phyloP scores from a whole-genome alignment of 805 yeast genomes.

The Candida parachauliodes region DNA sequence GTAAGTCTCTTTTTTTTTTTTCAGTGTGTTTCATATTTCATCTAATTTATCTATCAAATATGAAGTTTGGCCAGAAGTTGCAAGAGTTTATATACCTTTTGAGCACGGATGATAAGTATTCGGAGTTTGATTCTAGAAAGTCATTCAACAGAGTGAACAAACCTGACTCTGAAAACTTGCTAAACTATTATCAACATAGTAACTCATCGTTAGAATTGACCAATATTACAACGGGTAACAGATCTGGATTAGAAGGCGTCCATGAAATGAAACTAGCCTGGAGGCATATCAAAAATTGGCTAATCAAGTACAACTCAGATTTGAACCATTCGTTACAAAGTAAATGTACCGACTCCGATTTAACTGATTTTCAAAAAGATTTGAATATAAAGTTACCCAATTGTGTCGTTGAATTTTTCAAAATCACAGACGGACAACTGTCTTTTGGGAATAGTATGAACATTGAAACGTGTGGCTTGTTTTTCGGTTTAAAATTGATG shows the following conservation, averaged over 20 bases:
- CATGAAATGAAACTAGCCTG: slow-evolving; percentile 77
- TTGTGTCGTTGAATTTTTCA: slow-evolving; percentile 75
- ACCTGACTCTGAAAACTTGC: slow-evolving; percentile 31
- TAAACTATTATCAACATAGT: slow-evolving; percentile 24
- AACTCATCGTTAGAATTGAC: slow-evolving; percentile 20
- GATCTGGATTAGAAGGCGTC: slow-evolving; percentile 53
- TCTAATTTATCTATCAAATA: slow-evolving; percentile 5
- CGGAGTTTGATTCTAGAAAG: slow-evolving; percentile 56
- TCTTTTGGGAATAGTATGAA: slow-evolving; percentile 65
- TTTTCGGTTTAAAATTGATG: slow-evolving; percentile 78
- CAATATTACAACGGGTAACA: slow-evolving; percentile 12
- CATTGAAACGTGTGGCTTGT: slow-evolving; percentile 61
- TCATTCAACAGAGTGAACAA: slow-evolving; percentile 41
- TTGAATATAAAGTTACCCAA: slow-evolving; percentile 70
- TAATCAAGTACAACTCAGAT: slow-evolving; percentile 75
- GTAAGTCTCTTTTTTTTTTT: no score
- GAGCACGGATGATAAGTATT: slow-evolving; percentile 66
- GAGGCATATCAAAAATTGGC: slow-evolving; percentile 87
- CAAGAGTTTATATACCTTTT: slow-evolving; percentile 61
- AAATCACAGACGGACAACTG: slow-evolving; percentile 85
- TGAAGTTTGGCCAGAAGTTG: slow-evolving; percentile 33
- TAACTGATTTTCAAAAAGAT: slow-evolving; percentile 80
- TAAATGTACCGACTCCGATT: slow-evolving; percentile 77
- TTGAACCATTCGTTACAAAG: slow-evolving; percentile 71
- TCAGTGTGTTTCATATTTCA: slow-evolving; percentile 1